Evolutionary conservation across 148 eudicot genomes (phyloP).

Genomic region (Rhododendron vialii): DNA sequence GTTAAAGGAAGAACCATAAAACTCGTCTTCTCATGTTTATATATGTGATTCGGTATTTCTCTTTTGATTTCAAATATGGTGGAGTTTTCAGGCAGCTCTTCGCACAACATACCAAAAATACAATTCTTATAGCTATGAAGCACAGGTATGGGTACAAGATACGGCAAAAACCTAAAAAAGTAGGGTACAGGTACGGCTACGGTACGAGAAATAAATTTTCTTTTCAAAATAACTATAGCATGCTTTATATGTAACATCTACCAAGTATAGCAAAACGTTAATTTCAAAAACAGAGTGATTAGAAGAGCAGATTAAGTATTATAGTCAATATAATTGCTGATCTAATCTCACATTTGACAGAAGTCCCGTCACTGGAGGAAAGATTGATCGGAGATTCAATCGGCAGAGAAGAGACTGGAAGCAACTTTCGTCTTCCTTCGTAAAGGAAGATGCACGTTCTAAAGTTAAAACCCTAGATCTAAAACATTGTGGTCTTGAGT

Average conservation of each 20-base stretch:
- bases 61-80: background rate
- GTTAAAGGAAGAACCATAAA: background rate
- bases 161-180: background rate
- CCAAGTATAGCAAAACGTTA: too few relatives aligned
- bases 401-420: background rate
- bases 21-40: background rate
- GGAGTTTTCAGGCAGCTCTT: background rate
- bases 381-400: too few relatives aligned
- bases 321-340: too few relatives aligned
- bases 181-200: background rate
- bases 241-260: background rate
- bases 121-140: background rate
- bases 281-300: too few relatives aligned
- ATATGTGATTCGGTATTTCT: background rate
- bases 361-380: too few relatives aligned
- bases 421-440: too few relatives aligned
- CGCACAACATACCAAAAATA: background rate
- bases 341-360: too few relatives aligned
- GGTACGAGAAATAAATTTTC: background rate
- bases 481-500: too few relatives aligned
- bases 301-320: too few relatives aligned
- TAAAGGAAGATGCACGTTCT: too few relatives aligned
- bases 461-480: too few relatives aligned
- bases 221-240: background rate
- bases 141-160: background rate